Evolutionary conservation across 1,284 basidiomycete genomes (phyloP), one percentile per base, ranked within the genome.

Genomic region (Coriolopsis trogii): DNA sequence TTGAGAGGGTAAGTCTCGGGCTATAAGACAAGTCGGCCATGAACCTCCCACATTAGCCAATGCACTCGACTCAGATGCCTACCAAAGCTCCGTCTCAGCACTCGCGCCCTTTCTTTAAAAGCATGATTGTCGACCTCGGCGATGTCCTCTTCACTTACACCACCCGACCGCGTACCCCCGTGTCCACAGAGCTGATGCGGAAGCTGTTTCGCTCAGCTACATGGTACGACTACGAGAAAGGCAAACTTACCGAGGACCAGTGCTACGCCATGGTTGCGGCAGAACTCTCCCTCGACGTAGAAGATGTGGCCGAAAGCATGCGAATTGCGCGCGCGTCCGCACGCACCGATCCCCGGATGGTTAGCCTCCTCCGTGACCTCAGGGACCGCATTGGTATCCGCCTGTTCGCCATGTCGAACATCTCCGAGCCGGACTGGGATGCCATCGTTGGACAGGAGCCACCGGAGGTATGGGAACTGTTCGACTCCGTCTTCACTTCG

Each of bases 101-200:
- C 33, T 18, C 33, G 33, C 33, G 33, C 6, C 8, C 33, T 36
- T n/a, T n/a, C n/a, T n/a, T n/a, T n/a, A n/a, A n/a, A n/a, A 61
- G 67, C n/a, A 66, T 79, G 54, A 71, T 81, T 52, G 72, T 79
- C 62, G 79, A 81, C 67, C 64, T 83, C 28, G 79, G 79, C 12
- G 80, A 81, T 53, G 79, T 82, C 20, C 69, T 82, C 16, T 82
- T 82, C 63, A 72, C 69, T 36, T 82, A 80, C 79, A 80, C 78
- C 4, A 59, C 78, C 0, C 55, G 71, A 5, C 77, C 77, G 0
- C 71, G 70, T 46, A 76, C 76, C 5, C 64, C 64, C 39, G 73
- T 81, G 41, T 70, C 77, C 6, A 64, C 76, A 0, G 70, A 67
- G 34, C 69, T 63, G 0, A 67, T 82, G 23, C 73, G 69, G 16